These are phyloP conservation scores for Raffaelea albimanens DNA, from an alignment of 2,329 filamentous ascomycete species.

Conservation along the genomic window DNA sequence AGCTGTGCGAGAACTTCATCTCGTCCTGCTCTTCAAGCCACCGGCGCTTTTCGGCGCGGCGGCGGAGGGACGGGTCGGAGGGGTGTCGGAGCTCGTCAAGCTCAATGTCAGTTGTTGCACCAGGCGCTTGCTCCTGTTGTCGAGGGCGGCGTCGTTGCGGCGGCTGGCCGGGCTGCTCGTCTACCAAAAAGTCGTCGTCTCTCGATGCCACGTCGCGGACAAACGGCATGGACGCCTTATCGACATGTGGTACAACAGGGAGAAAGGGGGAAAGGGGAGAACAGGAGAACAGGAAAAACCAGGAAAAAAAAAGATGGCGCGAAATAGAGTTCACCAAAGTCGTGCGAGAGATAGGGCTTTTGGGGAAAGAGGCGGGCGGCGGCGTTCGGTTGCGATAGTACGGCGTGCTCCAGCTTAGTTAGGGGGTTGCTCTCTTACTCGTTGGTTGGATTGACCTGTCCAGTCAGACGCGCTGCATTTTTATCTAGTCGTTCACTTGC, in stretches of 20 bases:
- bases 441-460: too few relatives aligned
- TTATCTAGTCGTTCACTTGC: too few relatives aligned
- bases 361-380: too few relatives aligned
- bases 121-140: too few relatives aligned
- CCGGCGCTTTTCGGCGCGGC: conserved; percentile 44
- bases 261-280: not conserved
- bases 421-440: too few relatives aligned
- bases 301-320: not conserved
- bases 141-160: not conserved
- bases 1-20: conserved; percentile 99
- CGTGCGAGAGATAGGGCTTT: too few relatives aligned
- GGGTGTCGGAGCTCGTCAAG: conserved; percentile 1
- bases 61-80: not conserved
- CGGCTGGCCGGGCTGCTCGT: too few relatives aligned
- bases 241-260: not conserved
- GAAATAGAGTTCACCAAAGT: not conserved
- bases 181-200: not conserved
- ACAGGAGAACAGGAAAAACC: not conserved
- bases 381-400: too few relatives aligned
- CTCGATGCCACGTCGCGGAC: not conserved
- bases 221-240: conserved; percentile 1
- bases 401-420: too few relatives aligned
- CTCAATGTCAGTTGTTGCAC: conserved; percentile 1
- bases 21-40: conserved; percentile 67
- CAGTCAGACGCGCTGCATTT: too few relatives aligned